phyloP scores from a whole-genome alignment of 192 early-diverging fungal species.

The Umbelopsis isabellina region DNA sequence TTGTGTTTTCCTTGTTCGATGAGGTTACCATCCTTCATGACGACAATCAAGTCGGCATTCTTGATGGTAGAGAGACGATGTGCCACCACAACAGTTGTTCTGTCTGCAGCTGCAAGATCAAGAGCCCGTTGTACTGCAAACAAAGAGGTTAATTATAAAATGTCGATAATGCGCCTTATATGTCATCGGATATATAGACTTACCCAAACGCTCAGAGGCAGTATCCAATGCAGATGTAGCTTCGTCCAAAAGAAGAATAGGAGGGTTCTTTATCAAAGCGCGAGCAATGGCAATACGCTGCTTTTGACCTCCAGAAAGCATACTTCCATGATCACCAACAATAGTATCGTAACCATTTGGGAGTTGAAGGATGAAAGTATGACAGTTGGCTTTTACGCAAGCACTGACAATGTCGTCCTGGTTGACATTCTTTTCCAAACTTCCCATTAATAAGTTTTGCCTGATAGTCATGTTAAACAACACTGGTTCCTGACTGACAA shows the following conservation, averaged over 20 bases:
- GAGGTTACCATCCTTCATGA: conserved; percentile 71
- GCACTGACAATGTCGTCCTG: conserved; percentile 62
- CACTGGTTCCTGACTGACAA: conserved; percentile 90
- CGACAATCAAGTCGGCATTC: conserved; percentile 84
- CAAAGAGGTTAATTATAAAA: neutral
- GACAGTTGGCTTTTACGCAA: conserved; percentile 71
- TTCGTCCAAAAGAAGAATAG: conserved; percentile 50
- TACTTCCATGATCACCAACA: conserved; percentile 83
- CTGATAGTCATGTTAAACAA: conserved; percentile 75
- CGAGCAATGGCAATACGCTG: conserved; percentile 97
- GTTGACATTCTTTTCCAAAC: conserved; percentile 41
- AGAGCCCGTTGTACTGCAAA: conserved; percentile 73
- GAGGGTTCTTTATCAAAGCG: conserved; percentile 87
- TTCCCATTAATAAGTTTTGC: conserved; percentile 81
- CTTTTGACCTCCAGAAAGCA: conserved; percentile 93
- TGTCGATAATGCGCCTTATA: too few species aligned
- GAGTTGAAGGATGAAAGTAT: conserved; percentile 73
- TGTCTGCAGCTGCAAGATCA: conserved; percentile 67
- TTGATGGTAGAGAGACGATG: conserved; percentile 89
- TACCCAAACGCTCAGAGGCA: conserved; percentile 63
- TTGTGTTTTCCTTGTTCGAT: conserved; percentile 78
- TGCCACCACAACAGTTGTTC: conserved; percentile 91
- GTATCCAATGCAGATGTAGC: conserved; percentile 84
- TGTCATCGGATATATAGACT: neutral
- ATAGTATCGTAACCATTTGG: conserved; percentile 85